Percentiles rank a stretch among this genome's conserved stretches.
Conservation (phyloP, 306 rosid genomes). For the Dalbergia oliveri region DNA sequence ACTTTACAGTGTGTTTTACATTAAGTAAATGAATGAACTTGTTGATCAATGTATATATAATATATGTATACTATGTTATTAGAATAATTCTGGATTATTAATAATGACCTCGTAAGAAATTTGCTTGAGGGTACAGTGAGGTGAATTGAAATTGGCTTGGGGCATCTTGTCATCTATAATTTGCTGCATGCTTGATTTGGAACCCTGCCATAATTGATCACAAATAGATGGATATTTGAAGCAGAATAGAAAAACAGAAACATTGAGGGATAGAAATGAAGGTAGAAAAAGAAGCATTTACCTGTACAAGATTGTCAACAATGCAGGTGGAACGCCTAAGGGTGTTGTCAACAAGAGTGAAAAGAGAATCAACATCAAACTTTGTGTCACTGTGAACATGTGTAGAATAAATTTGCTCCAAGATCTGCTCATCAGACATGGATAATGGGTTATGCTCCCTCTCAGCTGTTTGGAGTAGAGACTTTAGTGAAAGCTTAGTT, state of each 20-base stretch:
- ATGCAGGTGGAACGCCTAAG: background rate
- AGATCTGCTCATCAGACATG: conserved; percentile 51
- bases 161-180: conserved; percentile 9
- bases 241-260: background rate
- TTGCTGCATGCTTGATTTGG: conserved; percentile 6
- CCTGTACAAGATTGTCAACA: conserved; percentile 9
- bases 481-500: background rate
- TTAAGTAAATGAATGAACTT: too few relatives aligned
- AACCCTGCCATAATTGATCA: conserved; percentile 1
- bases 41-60: background rate
- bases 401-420: conserved; percentile 51
- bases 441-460: conserved; percentile 44
- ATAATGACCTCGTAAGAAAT: conserved; percentile 19
- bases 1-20: too few relatives aligned
- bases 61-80: too few relatives aligned
- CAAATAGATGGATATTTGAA: background rate
- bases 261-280: background rate
- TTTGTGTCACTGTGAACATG: conserved; percentile 49
- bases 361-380: conserved; percentile 45
- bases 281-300: background rate
- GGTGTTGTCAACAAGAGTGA: conserved; percentile 39
- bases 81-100: background rate
- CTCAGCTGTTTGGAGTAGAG: background rate
- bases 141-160: conserved; percentile 10
- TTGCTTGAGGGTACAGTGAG: conserved; percentile 23